phyloP scores from a whole-genome alignment of 768 basidiomycete species.

The Amyloporia xantha region DNA sequence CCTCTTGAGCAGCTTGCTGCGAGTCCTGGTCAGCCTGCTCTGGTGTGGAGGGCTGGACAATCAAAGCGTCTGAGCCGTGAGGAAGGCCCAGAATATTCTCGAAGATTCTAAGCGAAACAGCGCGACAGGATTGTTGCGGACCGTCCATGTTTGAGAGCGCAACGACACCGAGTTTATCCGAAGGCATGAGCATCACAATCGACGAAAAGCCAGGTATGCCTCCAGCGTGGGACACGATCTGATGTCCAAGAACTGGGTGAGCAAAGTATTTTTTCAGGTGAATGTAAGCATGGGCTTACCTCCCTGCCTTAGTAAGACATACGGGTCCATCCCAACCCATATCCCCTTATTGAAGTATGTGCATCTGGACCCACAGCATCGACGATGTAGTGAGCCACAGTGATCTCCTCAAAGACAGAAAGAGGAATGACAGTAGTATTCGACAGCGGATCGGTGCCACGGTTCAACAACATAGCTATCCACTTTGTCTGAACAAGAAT shows the following conservation, averaged over 20 bases:
- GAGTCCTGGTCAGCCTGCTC: not conserved
- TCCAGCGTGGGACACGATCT: constrained; percentile 33
- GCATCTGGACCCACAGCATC: constrained; percentile 3
- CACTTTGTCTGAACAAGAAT: constrained; percentile 28
- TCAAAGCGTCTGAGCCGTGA: not conserved
- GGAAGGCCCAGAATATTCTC: constrained; percentile 5
- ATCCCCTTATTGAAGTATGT: constrained; percentile 27
- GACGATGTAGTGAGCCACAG: constrained; percentile 26
- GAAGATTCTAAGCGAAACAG: constrained; percentile 4
- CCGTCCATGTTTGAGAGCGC: constrained; percentile 18
- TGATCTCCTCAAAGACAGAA: constrained; percentile 25
- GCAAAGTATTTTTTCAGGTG: not conserved
- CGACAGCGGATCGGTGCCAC: constrained; percentile 27
- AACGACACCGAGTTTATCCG: constrained; percentile 30
- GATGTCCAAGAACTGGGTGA: not conserved
- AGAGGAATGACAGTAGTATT: constrained; percentile 30
- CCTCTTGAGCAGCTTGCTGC: not conserved
- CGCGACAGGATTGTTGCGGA: not conserved
- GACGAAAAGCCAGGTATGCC: constrained; percentile 31
- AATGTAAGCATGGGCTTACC: constrained; percentile 24
- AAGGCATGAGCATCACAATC: constrained; percentile 27
- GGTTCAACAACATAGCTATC: constrained; percentile 31
- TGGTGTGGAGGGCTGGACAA: not conserved
- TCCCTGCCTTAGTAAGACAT: constrained; percentile 33
- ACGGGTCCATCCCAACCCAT: constrained; percentile 39